A percentile compares a stretch with the other conserved stretches of the same genome.
These are phyloP conservation scores for Stagonosporopsis cucurbitacearum DNA, from an alignment of 2,329 filamentous ascomycete genomes.

Conservation along the genomic window DNA sequence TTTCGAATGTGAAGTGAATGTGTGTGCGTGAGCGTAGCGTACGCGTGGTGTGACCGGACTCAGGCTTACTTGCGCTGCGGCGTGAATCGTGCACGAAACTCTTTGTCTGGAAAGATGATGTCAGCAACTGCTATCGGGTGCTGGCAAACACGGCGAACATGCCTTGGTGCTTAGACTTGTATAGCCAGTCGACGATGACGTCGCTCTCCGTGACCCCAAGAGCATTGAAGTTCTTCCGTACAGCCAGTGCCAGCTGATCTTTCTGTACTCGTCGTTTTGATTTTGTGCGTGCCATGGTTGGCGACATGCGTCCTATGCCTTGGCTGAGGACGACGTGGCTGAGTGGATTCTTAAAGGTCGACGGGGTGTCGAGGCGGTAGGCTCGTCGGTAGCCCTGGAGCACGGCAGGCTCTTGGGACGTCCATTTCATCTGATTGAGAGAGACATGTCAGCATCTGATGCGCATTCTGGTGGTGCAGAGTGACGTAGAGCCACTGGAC, in stretches of 20 bases:
- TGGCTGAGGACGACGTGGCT: slow-evolving; percentile 59
- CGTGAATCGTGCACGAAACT: slow-evolving; percentile 55
- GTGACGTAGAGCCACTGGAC: slow-evolving; percentile 1
- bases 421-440: slow-evolving; percentile 64
- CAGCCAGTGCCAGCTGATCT: slow-evolving; percentile 72
- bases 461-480: slow-evolving; percentile 4
- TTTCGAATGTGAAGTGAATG: slow-evolving; percentile 35
- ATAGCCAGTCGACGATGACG: slow-evolving; percentile 79
- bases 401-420: slow-evolving; percentile 68
- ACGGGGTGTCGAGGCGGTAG: slow-evolving; percentile 73
- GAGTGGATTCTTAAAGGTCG: slow-evolving; percentile 66
- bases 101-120: slow-evolving; percentile 49
- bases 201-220: slow-evolving; percentile 81
- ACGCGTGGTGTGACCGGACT: slow-evolving; percentile 18
- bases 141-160: slow-evolving; percentile 20
- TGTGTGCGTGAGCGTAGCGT: slow-evolving; percentile 5
- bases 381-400: slow-evolving; percentile 79
- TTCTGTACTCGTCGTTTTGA: slow-evolving; percentile 71
- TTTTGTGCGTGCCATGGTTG: slow-evolving; percentile 74
- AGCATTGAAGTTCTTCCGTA: slow-evolving; percentile 84
- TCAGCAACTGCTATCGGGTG: slow-evolving; percentile 6
- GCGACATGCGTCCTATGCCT: slow-evolving; percentile 73
- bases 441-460: slow-evolving; percentile 21
- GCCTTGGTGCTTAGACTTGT: slow-evolving; percentile 70
- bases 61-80: slow-evolving; percentile 44